Base-by-base conservation (phyloP, 306 rosid species). In the Vigna nakashimae region DNA sequence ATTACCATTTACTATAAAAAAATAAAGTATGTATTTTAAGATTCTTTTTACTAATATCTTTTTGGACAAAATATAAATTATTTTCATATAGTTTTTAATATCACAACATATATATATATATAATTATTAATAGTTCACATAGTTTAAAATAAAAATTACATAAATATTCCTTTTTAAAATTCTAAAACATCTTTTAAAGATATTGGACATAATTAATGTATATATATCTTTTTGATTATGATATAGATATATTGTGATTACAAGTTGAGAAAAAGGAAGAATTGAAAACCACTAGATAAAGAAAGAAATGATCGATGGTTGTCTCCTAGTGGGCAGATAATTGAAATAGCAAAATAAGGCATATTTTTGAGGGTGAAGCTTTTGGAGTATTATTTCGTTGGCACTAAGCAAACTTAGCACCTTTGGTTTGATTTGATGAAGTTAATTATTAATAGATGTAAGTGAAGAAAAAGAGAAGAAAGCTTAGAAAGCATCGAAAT, bases 281-380 rank as follows among this genome's bases (percentile, higher is more conserved):
- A 50, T 53, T 14, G 26, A 69, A 59, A 65, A 66, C 59, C 67
- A 73, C 71, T 17, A 13, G 2, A 67, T 17, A 76, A 49, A 32
- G 13, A 74, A 63, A 0, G 15, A 68, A 34, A 74, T 62, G 65
- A 71, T 46, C 73, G 83, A 80, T 80, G 85, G 83, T 84, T 82
- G 74, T 51, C 58, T 72, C 49, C 14, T 42, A 81, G 82, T 81
- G 82, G 82, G 77, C 60, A 69, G 70, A 64, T 30, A 30, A 30
- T 3, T 26, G 60, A 62, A 30, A 2, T 30, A 79, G 62, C 63
- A 65, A 84, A 40, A 73, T 79, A 18, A 68, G 76, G 82, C 69
- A 22, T 45, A 60, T 32, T 73, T 46, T 18, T 68, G 26, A 46
- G 48, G 22, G 15, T 69, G 28, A 16, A 69, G 30, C 9, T 24